These are phyloP conservation scores for Ceratobasidium sp. DNA, from an alignment of 1,284 basidiomycete species.

Conservation along the genomic window DNA sequence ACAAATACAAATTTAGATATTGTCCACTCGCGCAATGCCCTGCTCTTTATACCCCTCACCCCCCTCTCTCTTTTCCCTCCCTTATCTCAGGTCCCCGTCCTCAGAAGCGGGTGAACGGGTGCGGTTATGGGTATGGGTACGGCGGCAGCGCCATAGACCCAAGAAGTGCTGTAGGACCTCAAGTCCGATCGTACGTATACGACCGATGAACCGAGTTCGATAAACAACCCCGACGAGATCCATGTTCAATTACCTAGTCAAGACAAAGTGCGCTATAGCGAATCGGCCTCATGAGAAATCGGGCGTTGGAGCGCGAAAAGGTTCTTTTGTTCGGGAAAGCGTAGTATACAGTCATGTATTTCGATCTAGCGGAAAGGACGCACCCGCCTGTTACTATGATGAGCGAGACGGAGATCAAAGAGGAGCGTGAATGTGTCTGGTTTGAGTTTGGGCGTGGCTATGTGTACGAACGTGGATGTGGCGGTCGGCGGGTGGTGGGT, in stretches of 20 bases:
- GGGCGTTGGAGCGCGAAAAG: not conserved
- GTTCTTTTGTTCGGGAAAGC: not conserved
- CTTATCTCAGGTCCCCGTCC: too few relatives aligned
- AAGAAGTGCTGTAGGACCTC: constrained; percentile 1
- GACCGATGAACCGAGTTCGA: constrained; percentile 39
- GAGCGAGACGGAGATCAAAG: not conserved
- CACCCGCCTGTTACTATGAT: not conserved
- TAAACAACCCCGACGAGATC: constrained; percentile 1
- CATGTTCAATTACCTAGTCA: not conserved
- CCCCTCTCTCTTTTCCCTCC: not conserved
- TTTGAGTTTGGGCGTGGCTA: too few relatives aligned
- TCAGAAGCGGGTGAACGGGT: too few relatives aligned
- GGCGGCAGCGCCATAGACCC: too few relatives aligned
- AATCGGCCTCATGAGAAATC: not conserved
- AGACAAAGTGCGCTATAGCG: not conserved
- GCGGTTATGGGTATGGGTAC: too few relatives aligned
- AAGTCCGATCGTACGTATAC: not conserved
- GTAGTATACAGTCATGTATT: not conserved
- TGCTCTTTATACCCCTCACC: constrained; percentile 1
- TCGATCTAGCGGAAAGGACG: constrained; percentile 22
- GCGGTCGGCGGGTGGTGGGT: too few relatives aligned
- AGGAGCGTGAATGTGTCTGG: too few relatives aligned
- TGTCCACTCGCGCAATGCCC: not conserved
- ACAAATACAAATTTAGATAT: too few relatives aligned
- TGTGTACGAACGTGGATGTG: too few relatives aligned